These are phyloP conservation scores for Phytophthora nicotianae DNA, from an alignment of 352 stramenopile species.

Conservation along the genomic window DNA sequence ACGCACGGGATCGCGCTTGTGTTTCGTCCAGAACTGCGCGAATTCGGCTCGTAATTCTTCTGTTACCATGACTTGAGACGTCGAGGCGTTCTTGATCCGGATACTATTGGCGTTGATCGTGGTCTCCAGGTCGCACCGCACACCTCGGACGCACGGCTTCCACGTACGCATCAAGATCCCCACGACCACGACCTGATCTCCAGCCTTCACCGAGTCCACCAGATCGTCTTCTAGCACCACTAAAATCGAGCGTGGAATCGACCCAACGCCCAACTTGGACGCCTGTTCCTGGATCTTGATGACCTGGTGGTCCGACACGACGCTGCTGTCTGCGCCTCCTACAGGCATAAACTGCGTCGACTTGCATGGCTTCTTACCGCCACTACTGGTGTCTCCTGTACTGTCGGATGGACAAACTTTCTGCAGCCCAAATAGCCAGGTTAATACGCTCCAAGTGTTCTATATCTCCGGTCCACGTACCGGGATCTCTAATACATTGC, in stretches of 20 bases:
- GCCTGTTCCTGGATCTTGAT: slow-evolving; percentile 97
- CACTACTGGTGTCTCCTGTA: slow-evolving; percentile 30
- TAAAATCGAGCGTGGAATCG: slow-evolving; percentile 93
- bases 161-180: slow-evolving; percentile 95
- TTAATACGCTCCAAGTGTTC: background rate
- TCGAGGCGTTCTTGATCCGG: slow-evolving; percentile 66
- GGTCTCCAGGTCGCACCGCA: slow-evolving; percentile 92
- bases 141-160: slow-evolving; percentile 72
- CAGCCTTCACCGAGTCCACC: slow-evolving; percentile 89
- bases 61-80: slow-evolving; percentile 65
- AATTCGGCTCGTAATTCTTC: slow-evolving; percentile 92
- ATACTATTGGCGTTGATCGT: slow-evolving; percentile 85
- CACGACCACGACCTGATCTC: slow-evolving; percentile 95
- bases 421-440: slow-evolving; percentile 24
- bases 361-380: slow-evolving; percentile 72
- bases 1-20: slow-evolving; percentile 49
- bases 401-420: slow-evolving; percentile 58
- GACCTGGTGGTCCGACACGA: slow-evolving; percentile 88
- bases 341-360: slow-evolving; percentile 76
- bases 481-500: slow-evolving; percentile 89
- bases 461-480: slow-evolving; percentile 18
- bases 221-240: slow-evolving; percentile 94
- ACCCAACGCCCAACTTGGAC: slow-evolving; percentile 90
- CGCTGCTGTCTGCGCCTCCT: slow-evolving; percentile 43
- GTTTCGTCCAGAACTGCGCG: slow-evolving; percentile 88